Base-by-base conservation (phyloP, 257 asterid species). In the Plantago major region DNA sequence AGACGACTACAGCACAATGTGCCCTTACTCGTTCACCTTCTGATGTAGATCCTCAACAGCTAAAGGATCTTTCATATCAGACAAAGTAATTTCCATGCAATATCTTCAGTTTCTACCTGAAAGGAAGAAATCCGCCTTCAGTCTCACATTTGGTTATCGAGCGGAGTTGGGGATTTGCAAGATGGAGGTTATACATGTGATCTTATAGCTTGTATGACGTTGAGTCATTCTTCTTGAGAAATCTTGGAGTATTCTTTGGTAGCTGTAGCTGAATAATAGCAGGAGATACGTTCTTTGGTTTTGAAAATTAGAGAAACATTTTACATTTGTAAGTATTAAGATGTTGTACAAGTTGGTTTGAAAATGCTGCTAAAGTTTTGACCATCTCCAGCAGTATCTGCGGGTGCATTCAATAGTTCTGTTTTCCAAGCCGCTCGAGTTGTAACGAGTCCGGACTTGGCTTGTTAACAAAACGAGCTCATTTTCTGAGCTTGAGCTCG, bases 1-100 rank as follows among this genome's bases (percentile, higher is more conserved):
- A 93, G 82, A 93, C 97, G n/a, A 82, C 94, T 0, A 77, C 97
- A 14, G 97, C 94, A 15, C 95, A 84, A 28, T 93, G 99, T 44
- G 96, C 97, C 58, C 89, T 93, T 15, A 87, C 99, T 65, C 94
- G 63, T 42, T 58, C 97, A 14, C 99, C 97, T 45, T 87, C 97
- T 1, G 74, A 62, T 53, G 96, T 89, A 28, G 97, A 89, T 71
- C 78, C 88, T 0, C 92, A 73, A 63, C 99, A 89, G 74, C 85
- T 87, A n/a, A 77, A 81, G 78, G 95, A 89, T 70, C 89, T 93
- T 8, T 78, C 91, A 8, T 22, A 0, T 18, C 64, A 43, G 22
- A 59, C 19, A 43, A 43, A 13, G 3, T 59, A 40, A 59, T 15
- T n/a, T 59, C 7, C 48, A 11, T 28, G 17, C 14, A 2, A 30